A percentile compares a stretch with the other conserved stretches of the same genome.
phyloP scores from a whole-genome alignment of 1,284 basidiomycete species.

The Papiliotrema nemorosa region DNA sequence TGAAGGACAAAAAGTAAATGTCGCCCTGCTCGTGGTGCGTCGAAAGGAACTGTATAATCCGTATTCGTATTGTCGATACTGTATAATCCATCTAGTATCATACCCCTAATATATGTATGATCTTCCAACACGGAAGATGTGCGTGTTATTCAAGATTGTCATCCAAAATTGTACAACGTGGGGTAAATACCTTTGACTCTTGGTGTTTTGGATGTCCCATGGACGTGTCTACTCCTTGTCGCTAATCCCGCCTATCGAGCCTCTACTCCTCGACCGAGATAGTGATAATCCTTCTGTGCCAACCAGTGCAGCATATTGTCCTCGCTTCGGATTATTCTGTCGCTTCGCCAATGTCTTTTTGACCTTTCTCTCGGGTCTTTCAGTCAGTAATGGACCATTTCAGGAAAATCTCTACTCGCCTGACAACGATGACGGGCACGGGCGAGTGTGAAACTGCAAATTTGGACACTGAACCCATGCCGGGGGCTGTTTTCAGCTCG shows the following conservation, averaged over 20 bases:
- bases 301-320: slow-evolving; percentile 58
- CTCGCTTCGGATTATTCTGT: slow-evolving; percentile 75
- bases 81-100: no score
- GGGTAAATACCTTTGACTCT: no score
- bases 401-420: slow-evolving; percentile 23
- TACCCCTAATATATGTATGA: no score
- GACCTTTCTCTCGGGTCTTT: slow-evolving; percentile 76
- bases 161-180: no score
- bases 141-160: no score
- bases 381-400: no score
- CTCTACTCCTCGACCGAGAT: slow-evolving; percentile 37
- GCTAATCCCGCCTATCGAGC: slow-evolving; percentile 16
- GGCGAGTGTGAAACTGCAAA: slow-evolving; percentile 86
- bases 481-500: slow-evolving; percentile 49
- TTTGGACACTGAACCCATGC: slow-evolving; percentile 53
- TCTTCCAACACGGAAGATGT: no score
- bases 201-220: no score
- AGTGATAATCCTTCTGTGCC: slow-evolving; percentile 38
- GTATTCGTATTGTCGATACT: neutral
- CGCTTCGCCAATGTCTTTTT: slow-evolving; percentile 76
- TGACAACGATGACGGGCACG: slow-evolving; percentile 86
- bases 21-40: no score
- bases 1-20: neutral
- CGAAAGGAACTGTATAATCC: neutral
- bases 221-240: slow-evolving; percentile 1